Base-by-base conservation (phyloP, 2,329 filamentous ascomycete species). In the Hymenoscyphus repandus region DNA sequence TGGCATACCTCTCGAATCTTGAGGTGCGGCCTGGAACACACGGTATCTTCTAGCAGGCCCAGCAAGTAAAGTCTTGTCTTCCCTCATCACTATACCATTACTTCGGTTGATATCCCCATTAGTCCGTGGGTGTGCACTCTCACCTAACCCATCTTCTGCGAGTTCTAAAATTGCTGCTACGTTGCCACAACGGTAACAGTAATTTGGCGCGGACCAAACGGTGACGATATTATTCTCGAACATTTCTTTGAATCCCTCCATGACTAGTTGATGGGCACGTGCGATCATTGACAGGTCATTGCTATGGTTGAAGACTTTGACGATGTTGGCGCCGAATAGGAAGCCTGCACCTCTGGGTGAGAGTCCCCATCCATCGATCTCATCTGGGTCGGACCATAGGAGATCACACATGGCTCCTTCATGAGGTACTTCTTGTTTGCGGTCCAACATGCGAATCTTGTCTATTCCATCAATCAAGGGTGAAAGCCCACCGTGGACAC, bases 241-340 rank as follows among this genome's bases (percentile, higher is more conserved):
- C 91, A 97, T 97, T 68, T 97, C 93, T 72, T 97, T 97, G 70
- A 96, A 99, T 0, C 93, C 93, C 68, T 99, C 93, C 93, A 97
- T 99, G 58, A 99, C 93, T 18, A 99, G 82, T 69, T 99, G 93
- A 67, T 99, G 93, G 1, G 93, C 93, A 49, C 93, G 83, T 15
- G 92, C 93, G 58, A 99, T 93, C 47, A 99, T 78, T 18, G 86
- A 90, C 27, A 99, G 78, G 65, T 96, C 89, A 68, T 99, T 99
- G 51, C 84, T 82, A 70, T 96, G 86, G 71, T 97, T 99, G 74
- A 99, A 99, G 58, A 85, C 83, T 64, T 93, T 95, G 64, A 97
- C 92, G 51, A 97, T 97, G 66, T 96, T 91, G 3, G 88, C 85
- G 46, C 93, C 93, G 60, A 99, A 99, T 11, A 97, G 76, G 73